Conservation (phyloP, 345 rosid genomes). For the Camelina hispida region DNA sequence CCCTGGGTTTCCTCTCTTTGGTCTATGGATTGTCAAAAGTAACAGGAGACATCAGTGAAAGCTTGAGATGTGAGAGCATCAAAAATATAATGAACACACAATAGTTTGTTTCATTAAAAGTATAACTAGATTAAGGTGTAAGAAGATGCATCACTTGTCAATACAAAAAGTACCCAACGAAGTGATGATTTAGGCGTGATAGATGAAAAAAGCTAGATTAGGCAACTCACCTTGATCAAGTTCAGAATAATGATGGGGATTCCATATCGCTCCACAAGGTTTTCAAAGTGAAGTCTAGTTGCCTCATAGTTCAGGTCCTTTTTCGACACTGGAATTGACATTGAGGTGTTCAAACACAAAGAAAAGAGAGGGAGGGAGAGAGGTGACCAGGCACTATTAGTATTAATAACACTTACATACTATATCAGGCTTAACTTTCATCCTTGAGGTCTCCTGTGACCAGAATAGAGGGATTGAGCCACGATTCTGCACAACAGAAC, state of each 20-base stretch:
- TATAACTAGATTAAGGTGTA: slow-evolving; percentile 17
- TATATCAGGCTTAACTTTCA: slow-evolving; percentile 96
- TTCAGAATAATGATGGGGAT: slow-evolving; percentile 92
- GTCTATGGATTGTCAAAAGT: slow-evolving; percentile 36
- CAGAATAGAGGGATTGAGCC: slow-evolving; percentile 98
- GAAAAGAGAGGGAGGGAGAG: neutral
- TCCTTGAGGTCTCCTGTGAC: slow-evolving; percentile 98
- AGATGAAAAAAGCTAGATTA: slow-evolving; percentile 35
- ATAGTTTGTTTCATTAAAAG: slow-evolving; percentile 1
- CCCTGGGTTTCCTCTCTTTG: slow-evolving; percentile 70
- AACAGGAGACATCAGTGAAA: slow-evolving; percentile 23
- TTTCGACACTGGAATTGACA: slow-evolving; percentile 70
- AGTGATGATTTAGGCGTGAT: neutral
- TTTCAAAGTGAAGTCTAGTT: slow-evolving; percentile 91
- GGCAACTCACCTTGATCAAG: slow-evolving; percentile 78
- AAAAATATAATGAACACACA: slow-evolving; percentile 10
- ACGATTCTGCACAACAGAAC: slow-evolving; percentile 95
- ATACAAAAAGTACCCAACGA: slow-evolving; percentile 10
- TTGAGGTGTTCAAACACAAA: slow-evolving; percentile 32
- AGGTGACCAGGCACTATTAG: slow-evolving; percentile 17
- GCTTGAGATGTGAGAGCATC: slow-evolving; percentile 4
- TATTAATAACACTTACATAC: slow-evolving; percentile 63
- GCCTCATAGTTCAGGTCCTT: slow-evolving; percentile 91
- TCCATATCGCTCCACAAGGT: slow-evolving; percentile 90
- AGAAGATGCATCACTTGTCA: slow-evolving; percentile 25